Percentiles rank a stretch among this genome's conserved stretches.
These are phyloP conservation scores for Nepenthes gracilis DNA, from an alignment of 148 eudicot genomes.

Conservation along the genomic window DNA sequence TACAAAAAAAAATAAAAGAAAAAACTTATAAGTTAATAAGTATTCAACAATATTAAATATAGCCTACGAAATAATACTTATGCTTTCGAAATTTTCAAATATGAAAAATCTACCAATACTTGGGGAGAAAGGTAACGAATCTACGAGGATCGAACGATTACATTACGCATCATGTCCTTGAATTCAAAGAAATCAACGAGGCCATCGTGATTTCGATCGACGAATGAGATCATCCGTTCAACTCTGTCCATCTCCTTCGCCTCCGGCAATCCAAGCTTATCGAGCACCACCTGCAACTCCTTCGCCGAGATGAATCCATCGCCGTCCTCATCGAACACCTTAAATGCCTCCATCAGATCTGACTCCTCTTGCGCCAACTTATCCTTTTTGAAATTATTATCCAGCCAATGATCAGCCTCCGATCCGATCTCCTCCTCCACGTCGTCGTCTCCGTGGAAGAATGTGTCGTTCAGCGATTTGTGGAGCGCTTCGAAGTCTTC, in stretches of 20 bases:
- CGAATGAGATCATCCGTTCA: constrained; percentile 60
- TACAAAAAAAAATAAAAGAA: too few species aligned
- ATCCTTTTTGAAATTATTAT: neutral
- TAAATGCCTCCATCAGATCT: constrained; percentile 73
- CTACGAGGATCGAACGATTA: constrained; percentile 17
- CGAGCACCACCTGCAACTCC: constrained; percentile 58
- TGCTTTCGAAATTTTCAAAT: too few species aligned
- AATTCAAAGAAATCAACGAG: constrained; percentile 73
- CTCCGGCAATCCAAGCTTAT: constrained; percentile 57
- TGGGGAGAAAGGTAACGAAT: neutral
- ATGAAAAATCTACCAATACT: neutral
- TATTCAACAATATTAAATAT: too few species aligned
- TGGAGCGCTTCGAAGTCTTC: constrained; percentile 60
- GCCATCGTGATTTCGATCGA: constrained; percentile 62
- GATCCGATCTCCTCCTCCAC: neutral
- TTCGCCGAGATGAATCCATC: constrained; percentile 79
- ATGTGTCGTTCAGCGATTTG: constrained; percentile 34
- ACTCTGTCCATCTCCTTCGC: constrained; percentile 45
- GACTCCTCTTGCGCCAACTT: constrained; percentile 34
- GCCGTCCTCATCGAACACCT: constrained; percentile 85
- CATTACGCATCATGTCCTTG: constrained; percentile 77
- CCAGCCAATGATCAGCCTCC: neutral
- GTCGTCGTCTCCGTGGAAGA: constrained; percentile 21
- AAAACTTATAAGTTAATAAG: too few species aligned
- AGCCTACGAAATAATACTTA: too few species aligned